A percentile compares a stretch with the other conserved stretches of the same genome.
Evolutionary conservation across 164 flowering plant genomes (phyloP).

Genomic region (grape (Vitis vinifera)): DNA sequence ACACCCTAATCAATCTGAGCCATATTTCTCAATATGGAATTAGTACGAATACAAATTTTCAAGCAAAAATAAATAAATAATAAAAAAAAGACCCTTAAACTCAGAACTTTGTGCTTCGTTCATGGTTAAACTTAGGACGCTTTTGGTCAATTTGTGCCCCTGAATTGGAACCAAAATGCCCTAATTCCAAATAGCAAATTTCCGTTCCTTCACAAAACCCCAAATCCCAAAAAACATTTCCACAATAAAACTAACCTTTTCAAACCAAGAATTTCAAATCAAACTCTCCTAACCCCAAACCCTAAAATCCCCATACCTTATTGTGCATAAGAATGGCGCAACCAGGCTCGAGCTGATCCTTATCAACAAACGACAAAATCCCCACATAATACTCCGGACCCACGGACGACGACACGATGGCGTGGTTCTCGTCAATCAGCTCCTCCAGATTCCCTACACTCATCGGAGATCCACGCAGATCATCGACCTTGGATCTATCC

Average conservation of each 20-base stretch:
- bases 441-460: slow-evolving; percentile 51
- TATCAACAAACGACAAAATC: slow-evolving; percentile 51
- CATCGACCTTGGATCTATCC: slow-evolving; percentile 50
- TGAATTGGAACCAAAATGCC: too few relatives aligned
- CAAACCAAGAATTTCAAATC: neutral
- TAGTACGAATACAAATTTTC: too few relatives aligned
- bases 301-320: slow-evolving; percentile 27
- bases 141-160: too few relatives aligned
- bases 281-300: neutral
- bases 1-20: too few relatives aligned
- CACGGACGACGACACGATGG: slow-evolving; percentile 52
- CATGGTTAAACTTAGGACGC: too few relatives aligned
- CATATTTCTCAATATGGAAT: too few relatives aligned
- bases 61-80: too few relatives aligned
- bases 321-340: slow-evolving; percentile 60
- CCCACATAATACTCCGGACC: slow-evolving; percentile 54
- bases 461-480: slow-evolving; percentile 53
- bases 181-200: too few relatives aligned
- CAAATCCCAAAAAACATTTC: neutral
- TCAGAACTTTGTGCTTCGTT: too few relatives aligned
- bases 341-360: slow-evolving; percentile 58
- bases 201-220: too few relatives aligned
- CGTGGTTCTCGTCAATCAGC: slow-evolving; percentile 53
- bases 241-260: neutral
- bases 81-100: too few relatives aligned